Percentiles rank a stretch among this genome's conserved stretches.
phyloP scores from a whole-genome alignment of 371 early-diverging fungal species.

The Coemansia sp. region DNA sequence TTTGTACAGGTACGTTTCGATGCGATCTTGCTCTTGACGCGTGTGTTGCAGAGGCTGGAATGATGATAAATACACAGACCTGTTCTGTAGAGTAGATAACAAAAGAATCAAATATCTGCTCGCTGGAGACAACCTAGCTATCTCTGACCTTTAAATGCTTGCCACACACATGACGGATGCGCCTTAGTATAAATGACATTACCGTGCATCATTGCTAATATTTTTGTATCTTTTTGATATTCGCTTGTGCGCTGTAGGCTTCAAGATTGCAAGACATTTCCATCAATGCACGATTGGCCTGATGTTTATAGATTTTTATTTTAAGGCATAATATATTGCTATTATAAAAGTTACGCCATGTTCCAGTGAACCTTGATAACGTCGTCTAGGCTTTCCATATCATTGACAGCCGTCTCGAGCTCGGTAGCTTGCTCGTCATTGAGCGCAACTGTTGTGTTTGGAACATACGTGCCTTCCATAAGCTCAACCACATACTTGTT shows the following conservation, averaged over 20 bases:
- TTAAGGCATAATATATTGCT: neutral
- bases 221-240: neutral
- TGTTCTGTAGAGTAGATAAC: constrained; percentile 42
- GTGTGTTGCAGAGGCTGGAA: neutral
- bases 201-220: neutral
- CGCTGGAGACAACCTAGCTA: constrained; percentile 33
- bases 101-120: constrained; percentile 34
- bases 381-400: neutral
- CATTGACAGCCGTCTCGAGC: neutral
- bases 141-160: constrained; percentile 10
- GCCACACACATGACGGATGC: neutral
- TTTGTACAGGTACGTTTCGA: constrained; percentile 11
- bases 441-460: neutral
- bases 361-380: neutral
- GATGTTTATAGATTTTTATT: neutral
- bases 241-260: neutral
- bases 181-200: neutral
- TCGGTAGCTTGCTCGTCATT: neutral
- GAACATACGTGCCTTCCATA: neutral
- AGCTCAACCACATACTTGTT: neutral
- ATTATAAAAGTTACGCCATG: neutral
- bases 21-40: no score
- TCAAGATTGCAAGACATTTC: neutral
- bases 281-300: no score
- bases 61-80: constrained; percentile 47